Conservation (phyloP, 306 rosid genomes). For the Lathyrus sativus region DNA sequence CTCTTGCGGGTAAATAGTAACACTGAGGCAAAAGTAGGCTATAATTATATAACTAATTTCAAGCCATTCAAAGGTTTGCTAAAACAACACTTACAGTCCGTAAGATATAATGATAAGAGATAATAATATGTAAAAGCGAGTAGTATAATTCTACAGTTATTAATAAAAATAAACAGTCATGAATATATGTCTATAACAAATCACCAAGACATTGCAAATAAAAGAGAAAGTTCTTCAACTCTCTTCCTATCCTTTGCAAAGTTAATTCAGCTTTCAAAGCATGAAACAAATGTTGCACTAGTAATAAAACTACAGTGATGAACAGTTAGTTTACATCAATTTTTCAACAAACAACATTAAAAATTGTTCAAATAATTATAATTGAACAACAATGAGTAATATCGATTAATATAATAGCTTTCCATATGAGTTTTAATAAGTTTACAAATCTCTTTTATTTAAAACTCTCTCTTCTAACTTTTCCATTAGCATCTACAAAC, state of each 20-base stretch:
- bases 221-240: not conserved
- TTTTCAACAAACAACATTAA: not conserved
- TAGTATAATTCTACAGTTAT: not conserved
- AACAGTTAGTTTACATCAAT: not conserved
- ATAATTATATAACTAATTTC: not conserved
- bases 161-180: not conserved
- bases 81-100: conserved; percentile 1
- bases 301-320: not conserved
- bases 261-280: not conserved
- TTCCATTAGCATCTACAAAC: conserved; percentile 4
- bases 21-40: not conserved
- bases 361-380: conserved; percentile 1
- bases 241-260: conserved; percentile 1
- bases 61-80: conserved; percentile 19
- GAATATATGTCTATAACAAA: not conserved
- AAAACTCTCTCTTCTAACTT: not conserved
- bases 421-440: not conserved
- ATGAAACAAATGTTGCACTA: not conserved
- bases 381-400: not conserved
- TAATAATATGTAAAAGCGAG: conserved; percentile 14
- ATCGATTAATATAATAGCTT: not conserved
- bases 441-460: no score
- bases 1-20: no score
- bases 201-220: not conserved
- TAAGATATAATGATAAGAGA: not conserved